phyloP scores from a whole-genome alignment of 345 rosid genomes.

The Ceriops zippeliana region DNA sequence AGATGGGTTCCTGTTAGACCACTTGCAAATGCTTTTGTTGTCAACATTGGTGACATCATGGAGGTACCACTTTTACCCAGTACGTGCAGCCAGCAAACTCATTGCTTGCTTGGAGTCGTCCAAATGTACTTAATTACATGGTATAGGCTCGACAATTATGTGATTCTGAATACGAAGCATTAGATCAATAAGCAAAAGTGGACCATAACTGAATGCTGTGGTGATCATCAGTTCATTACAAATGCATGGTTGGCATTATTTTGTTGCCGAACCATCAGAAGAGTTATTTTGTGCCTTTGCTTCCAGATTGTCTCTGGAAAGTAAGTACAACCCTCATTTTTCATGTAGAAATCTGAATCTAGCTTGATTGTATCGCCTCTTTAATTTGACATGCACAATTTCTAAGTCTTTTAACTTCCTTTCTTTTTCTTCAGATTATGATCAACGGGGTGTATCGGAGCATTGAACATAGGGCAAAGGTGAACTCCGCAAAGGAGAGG shows the following conservation, averaged over 20 bases:
- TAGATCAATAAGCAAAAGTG: not conserved
- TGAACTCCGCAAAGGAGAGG: conserved; percentile 24
- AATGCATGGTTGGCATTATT: too few relatives aligned
- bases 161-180: too few relatives aligned
- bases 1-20: conserved; percentile 17
- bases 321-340: too few relatives aligned
- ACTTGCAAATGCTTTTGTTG: conserved; percentile 28
- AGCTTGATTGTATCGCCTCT: too few relatives aligned
- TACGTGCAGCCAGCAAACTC: not conserved
- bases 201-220: too few relatives aligned
- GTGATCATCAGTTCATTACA: too few relatives aligned
- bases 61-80: conserved; percentile 5
- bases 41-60: conserved; percentile 24
- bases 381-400: not conserved
- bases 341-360: too few relatives aligned
- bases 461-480: conserved; percentile 25
- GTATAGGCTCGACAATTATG: not conserved
- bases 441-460: conserved; percentile 27
- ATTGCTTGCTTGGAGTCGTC: not conserved
- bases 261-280: too few relatives aligned
- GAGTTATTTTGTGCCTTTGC: too few relatives aligned
- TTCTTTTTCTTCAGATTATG: conserved; percentile 15
- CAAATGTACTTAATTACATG: too few relatives aligned
- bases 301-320: too few relatives aligned
- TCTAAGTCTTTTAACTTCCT: not conserved